A percentile compares a stretch with the other conserved stretches of the same genome.
phyloP scores from a whole-genome alignment of 441 rosid genomes.

The Erodium trifolium region DNA sequence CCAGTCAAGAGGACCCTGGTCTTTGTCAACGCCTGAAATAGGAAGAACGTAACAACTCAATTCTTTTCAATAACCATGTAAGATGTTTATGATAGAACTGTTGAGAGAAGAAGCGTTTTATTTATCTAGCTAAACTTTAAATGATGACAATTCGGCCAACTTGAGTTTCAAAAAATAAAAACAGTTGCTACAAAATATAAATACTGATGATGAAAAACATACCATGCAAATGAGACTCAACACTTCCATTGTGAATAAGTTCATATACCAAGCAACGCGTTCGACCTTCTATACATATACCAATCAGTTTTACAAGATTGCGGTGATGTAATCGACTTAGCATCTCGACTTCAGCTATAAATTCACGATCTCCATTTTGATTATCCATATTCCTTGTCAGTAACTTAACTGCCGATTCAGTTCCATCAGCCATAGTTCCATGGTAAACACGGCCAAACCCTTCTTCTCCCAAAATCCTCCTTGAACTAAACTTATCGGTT shows the following conservation, averaged over 20 bases:
- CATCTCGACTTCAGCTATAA: slow-evolving; percentile 95
- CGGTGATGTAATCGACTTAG: slow-evolving; percentile 97
- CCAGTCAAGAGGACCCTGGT: slow-evolving; percentile 71
- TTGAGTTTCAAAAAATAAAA: background rate
- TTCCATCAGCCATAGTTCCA: slow-evolving; percentile 81
- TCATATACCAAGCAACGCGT: slow-evolving; percentile 83
- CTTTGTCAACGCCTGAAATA: slow-evolving; percentile 59
- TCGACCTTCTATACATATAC: slow-evolving; percentile 84
- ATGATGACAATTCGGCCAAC: background rate
- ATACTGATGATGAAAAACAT: slow-evolving; percentile 10
- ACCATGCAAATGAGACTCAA: slow-evolving; percentile 95
- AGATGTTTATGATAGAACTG: too few species aligned
- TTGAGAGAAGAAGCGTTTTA: too few species aligned
- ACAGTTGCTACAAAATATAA: background rate
- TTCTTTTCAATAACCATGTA: background rate
- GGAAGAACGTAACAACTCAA: background rate
- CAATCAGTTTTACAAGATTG: slow-evolving; percentile 82
- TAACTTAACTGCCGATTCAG: slow-evolving; percentile 78
- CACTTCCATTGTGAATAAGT: slow-evolving; percentile 92
- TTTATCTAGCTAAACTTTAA: background rate
- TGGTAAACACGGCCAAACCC: slow-evolving; percentile 82
- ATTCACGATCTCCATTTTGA: slow-evolving; percentile 85
- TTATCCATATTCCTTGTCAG: slow-evolving; percentile 63
- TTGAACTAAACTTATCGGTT: slow-evolving; percentile 56
- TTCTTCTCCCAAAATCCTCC: slow-evolving; percentile 82